These are phyloP conservation scores for Xerocomus nothofagi DNA, from an alignment of 1,284 basidiomycete genomes.

Conservation along the genomic window DNA sequence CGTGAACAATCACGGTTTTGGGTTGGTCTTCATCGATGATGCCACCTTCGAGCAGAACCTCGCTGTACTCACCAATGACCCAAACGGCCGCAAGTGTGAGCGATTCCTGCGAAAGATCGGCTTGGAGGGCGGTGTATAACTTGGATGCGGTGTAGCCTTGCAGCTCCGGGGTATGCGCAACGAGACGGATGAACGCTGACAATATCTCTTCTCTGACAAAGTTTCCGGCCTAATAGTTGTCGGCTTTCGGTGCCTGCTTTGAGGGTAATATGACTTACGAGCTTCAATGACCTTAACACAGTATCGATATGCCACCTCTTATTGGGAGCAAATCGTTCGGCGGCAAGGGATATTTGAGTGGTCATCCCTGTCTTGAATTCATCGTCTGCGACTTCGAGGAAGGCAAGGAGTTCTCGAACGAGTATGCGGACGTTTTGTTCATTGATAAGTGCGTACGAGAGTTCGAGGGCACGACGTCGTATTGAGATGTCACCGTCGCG, in stretches of 20 bases:
- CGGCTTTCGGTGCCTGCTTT: background rate
- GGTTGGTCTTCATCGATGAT: slow-evolving; percentile 86
- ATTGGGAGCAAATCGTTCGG: slow-evolving; percentile 96
- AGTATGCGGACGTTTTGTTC: slow-evolving; percentile 93
- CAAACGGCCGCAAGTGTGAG: slow-evolving; percentile 92
- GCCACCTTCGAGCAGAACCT: slow-evolving; percentile 85
- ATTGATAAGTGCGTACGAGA: slow-evolving; percentile 97
- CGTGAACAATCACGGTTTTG: slow-evolving; percentile 53
- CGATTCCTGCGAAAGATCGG: slow-evolving; percentile 96
- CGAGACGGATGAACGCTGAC: slow-evolving; percentile 92
- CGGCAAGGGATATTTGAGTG: slow-evolving; percentile 94
- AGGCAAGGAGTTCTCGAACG: slow-evolving; percentile 90
- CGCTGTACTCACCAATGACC: slow-evolving; percentile 97
- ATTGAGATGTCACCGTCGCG: slow-evolving; percentile 99
- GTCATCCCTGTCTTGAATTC: slow-evolving; percentile 99
- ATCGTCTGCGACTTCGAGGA: slow-evolving; percentile 97
- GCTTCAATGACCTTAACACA: slow-evolving; percentile 87
- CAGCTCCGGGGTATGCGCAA: slow-evolving; percentile 95
- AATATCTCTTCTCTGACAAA: slow-evolving; percentile 97
- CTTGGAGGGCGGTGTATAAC: slow-evolving; percentile 83
- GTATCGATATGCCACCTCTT: slow-evolving; percentile 99
- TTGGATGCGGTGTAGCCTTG: slow-evolving; percentile 96
- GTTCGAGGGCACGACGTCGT: slow-evolving; percentile 91
- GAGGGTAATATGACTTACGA: slow-evolving; percentile 53
- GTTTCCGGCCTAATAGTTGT: slow-evolving; percentile 80